These are phyloP conservation scores for Leucoagaricus sp. DNA, from an alignment of 1,284 basidiomycete genomes.

Conservation along the genomic window DNA sequence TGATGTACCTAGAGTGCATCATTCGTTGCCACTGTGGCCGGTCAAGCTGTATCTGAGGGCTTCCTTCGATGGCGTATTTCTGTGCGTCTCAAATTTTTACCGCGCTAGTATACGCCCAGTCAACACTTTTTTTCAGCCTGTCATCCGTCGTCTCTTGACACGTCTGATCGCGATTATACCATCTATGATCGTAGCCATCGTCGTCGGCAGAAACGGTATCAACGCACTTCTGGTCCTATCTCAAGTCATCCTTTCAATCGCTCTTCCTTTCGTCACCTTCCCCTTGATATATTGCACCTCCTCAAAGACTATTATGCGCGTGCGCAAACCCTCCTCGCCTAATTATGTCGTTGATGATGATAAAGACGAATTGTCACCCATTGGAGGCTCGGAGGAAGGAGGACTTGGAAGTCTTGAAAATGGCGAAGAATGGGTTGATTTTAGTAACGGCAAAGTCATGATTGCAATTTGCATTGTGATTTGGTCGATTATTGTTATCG, in stretches of 20 bases:
- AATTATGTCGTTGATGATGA: background rate
- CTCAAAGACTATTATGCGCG: conserved; percentile 67
- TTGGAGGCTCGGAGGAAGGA: background rate
- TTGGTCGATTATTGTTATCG: conserved; percentile 63
- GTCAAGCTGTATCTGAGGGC: conserved; percentile 92
- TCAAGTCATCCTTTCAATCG: conserved; percentile 87
- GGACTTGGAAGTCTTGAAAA: conserved; percentile 6
- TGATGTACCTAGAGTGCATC: conserved; percentile 88
- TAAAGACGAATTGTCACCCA: background rate
- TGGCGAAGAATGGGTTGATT: conserved; percentile 50
- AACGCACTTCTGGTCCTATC: conserved; percentile 83
- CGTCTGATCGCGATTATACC: conserved; percentile 86
- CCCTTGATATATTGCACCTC: conserved; percentile 81
- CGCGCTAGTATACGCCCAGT: background rate
- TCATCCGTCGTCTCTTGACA: conserved; percentile 81
- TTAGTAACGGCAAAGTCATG: conserved; percentile 59
- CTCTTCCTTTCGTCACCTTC: conserved; percentile 86
- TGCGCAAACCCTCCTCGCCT: conserved; percentile 27
- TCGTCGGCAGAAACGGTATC: conserved; percentile 76
- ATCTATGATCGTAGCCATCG: conserved; percentile 77
- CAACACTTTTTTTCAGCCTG: conserved; percentile 51
- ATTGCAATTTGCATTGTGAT: conserved; percentile 60
- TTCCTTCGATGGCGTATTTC: conserved; percentile 91
- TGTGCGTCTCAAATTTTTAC: conserved; percentile 42
- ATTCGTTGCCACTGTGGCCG: conserved; percentile 91